A percentile compares a stretch with the other conserved stretches of the same genome.
phyloP scores from a whole-genome alignment of 2,329 filamentous ascomycete genomes.

The Calonectria hongkongensis region DNA sequence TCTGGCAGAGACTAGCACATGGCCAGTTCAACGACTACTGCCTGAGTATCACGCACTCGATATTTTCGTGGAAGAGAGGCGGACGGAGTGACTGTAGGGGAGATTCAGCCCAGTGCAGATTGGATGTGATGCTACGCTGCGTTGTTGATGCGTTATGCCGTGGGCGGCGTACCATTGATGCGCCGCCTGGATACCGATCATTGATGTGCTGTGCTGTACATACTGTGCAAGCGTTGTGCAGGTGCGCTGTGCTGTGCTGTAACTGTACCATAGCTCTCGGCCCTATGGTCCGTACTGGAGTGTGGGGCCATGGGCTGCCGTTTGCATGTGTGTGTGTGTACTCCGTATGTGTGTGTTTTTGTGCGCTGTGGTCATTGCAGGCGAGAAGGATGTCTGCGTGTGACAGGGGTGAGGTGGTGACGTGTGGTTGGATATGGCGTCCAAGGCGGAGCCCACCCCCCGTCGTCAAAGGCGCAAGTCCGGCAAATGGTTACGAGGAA shows the following conservation, averaged over 20 bases:
- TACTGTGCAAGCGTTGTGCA: conserved; percentile 9
- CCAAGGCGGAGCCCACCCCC: conserved; percentile 14
- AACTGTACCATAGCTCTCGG: conserved; percentile 25
- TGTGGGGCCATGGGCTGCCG: conserved; percentile 24
- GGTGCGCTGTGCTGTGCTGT: conserved; percentile 27
- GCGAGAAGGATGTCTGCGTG: conserved; percentile 8
- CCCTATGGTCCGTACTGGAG: conserved; percentile 23
- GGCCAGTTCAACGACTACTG: not conserved
- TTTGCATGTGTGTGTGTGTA: not conserved
- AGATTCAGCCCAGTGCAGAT: conserved; percentile 22
- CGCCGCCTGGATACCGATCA: conserved; percentile 1
- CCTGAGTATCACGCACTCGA: not conserved
- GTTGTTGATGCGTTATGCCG: conserved; percentile 35
- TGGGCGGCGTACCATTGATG: conserved; percentile 29
- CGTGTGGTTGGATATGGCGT: conserved; percentile 28
- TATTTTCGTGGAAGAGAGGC: not conserved
- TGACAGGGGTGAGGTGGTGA: conserved; percentile 27
- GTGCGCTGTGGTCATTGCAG: not conserved
- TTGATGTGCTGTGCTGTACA: conserved; percentile 15
- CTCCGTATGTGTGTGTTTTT: not conserved
- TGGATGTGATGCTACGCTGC: conserved; percentile 17
- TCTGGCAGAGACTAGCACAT: conserved; percentile 10
- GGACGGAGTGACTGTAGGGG: not conserved
- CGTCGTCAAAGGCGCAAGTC: conserved; percentile 1
- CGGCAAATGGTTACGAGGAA: conserved; percentile 30